Conservation (phyloP, 768 basidiomycete species). For the Mycena rebaudengoi region DNA sequence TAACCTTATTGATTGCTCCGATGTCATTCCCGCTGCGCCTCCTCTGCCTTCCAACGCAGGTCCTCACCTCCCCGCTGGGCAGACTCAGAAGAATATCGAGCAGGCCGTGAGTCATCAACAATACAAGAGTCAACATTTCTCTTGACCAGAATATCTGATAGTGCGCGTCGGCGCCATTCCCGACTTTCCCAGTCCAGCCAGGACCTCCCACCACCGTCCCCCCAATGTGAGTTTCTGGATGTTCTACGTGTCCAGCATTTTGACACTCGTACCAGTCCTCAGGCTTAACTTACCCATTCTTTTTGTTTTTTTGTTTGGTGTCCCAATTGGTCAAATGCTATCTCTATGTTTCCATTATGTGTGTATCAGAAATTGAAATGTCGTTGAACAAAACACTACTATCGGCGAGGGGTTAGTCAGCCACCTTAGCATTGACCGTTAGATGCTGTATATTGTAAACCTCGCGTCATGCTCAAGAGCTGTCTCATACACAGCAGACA, state of each 20-base stretch:
- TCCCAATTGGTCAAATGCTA: too few species aligned
- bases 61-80: conserved; percentile 21
- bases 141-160: neutral
- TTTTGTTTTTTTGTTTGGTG: too few species aligned
- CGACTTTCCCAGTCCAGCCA: conserved; percentile 26
- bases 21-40: conserved; percentile 27
- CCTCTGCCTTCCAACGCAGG: conserved; percentile 2
- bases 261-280: too few species aligned
- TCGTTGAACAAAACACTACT: too few species aligned
- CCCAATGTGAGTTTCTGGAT: conserved; percentile 13
- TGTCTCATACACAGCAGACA: neutral
- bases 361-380: too few species aligned
- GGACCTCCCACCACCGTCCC: conserved; percentile 18
- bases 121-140: neutral
- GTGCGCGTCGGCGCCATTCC: conserved; percentile 26
- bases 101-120: conserved; percentile 16
- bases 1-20: conserved; percentile 16
- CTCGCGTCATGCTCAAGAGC: neutral
- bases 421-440: neutral
- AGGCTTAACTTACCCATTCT: too few species aligned
- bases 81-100: conserved; percentile 20
- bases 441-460: neutral
- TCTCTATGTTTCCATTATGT: too few species aligned
- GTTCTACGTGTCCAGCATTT: too few species aligned
- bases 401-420: too few species aligned